These are phyloP conservation scores for Ascochyta rabiei DNA, from an alignment of 2,329 filamentous ascomycete genomes.

Conservation along the genomic window DNA sequence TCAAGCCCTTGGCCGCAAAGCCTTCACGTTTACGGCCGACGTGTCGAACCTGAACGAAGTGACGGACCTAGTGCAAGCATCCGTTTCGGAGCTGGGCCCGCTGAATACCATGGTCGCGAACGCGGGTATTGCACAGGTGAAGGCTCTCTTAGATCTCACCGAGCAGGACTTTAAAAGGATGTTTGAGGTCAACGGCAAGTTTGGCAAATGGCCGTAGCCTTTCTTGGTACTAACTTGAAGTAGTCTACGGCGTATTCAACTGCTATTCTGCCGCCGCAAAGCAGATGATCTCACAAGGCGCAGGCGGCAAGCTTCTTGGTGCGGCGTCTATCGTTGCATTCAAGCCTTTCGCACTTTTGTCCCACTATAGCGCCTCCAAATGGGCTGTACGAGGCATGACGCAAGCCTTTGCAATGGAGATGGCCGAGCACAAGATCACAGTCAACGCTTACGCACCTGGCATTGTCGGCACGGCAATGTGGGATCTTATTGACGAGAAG, in stretches of 20 bases:
- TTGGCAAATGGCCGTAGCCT: too few species aligned
- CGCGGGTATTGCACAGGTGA: slow-evolving; percentile 66
- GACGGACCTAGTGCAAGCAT: slow-evolving; percentile 57
- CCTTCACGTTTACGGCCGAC: slow-evolving; percentile 64
- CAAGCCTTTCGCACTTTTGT: slow-evolving; percentile 64
- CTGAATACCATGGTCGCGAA: slow-evolving; percentile 64
- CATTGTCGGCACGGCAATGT: slow-evolving; percentile 71
- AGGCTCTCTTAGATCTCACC: slow-evolving; percentile 61
- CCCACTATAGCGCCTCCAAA: slow-evolving; percentile 69
- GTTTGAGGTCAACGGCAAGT: slow-evolving; percentile 63
- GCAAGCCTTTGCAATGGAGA: slow-evolving; percentile 70
- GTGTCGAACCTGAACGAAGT: slow-evolving; percentile 64
- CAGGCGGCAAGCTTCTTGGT: slow-evolving; percentile 57
- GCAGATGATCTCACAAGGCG: slow-evolving; percentile 68
- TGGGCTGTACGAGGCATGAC: slow-evolving; percentile 71
- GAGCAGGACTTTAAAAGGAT: slow-evolving; percentile 64
- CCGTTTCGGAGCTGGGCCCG: slow-evolving; percentile 61
- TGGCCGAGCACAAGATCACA: slow-evolving; percentile 68
- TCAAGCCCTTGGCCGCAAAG: slow-evolving; percentile 56
- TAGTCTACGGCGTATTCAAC: slow-evolving; percentile 67
- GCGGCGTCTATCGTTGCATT: slow-evolving; percentile 63
- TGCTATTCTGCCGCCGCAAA: slow-evolving; percentile 68
- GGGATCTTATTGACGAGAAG: slow-evolving; percentile 70
- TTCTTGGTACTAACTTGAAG: not conserved
- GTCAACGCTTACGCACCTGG: slow-evolving; percentile 72